A percentile compares a stretch with the other conserved stretches of the same genome.
Conservation (phyloP, 192 early-diverging fungal genomes). For the Linnemannia elongata region DNA sequence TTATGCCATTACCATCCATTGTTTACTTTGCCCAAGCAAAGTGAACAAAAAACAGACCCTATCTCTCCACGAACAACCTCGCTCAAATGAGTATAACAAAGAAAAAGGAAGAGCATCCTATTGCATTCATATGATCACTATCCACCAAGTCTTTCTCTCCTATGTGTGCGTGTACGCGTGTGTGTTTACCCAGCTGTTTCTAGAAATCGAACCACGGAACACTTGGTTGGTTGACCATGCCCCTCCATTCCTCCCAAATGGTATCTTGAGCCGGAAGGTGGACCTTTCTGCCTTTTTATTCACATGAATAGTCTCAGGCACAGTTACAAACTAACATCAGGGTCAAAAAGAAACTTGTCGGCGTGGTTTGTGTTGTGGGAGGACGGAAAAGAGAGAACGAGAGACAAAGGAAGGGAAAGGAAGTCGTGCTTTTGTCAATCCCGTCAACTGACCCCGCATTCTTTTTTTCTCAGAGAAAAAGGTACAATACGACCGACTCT, state of each 20-base stretch:
- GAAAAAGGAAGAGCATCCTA: background rate
- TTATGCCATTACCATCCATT: background rate
- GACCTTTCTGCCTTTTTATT: background rate
- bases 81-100: background rate
- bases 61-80: background rate
- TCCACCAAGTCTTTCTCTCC: background rate
- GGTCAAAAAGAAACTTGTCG: background rate
- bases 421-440: background rate
- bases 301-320: background rate
- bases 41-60: background rate
- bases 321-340: background rate
- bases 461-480: background rate
- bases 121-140: constrained; percentile 1
- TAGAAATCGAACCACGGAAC: background rate
- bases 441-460: constrained; percentile 1
- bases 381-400: background rate
- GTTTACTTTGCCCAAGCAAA: background rate
- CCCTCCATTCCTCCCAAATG: too few species aligned
- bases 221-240: background rate
- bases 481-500: background rate
- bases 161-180: background rate
- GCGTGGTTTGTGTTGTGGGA: background rate
- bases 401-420: background rate
- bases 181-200: constrained; percentile 7
- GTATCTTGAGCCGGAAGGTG: background rate